phyloP scores from a whole-genome alignment of 2,329 filamentous ascomycete species.

The Fragosphaeria purpurea region DNA sequence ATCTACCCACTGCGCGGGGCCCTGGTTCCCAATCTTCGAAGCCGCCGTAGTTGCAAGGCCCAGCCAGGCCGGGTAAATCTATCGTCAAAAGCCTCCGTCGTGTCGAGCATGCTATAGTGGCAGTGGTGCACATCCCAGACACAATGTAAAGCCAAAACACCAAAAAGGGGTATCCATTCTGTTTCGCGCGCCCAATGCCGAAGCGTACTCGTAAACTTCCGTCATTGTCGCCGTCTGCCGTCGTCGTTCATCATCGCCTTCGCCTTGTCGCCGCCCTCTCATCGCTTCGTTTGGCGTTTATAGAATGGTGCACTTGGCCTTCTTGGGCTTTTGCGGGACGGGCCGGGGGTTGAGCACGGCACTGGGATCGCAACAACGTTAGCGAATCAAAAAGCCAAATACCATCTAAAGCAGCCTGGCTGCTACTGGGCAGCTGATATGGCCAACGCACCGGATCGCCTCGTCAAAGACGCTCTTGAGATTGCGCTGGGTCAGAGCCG shows the following conservation, averaged over 20 bases:
- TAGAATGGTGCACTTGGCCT: constrained; percentile 60
- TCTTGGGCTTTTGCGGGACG: constrained; percentile 47
- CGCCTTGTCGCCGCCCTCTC: background rate
- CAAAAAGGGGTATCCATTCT: constrained; percentile 15
- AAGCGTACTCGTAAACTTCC: background rate
- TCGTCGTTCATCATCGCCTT: background rate
- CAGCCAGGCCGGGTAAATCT: no score
- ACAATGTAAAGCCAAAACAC: constrained; percentile 9
- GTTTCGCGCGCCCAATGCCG: constrained; percentile 5
- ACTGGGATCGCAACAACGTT: constrained; percentile 29
- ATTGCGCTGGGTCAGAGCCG: constrained; percentile 90
- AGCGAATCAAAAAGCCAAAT: constrained; percentile 12
- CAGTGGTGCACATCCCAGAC: background rate
- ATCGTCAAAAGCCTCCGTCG: no score
- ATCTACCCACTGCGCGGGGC: no score
- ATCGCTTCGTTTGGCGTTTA: constrained; percentile 27
- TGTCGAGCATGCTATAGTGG: no score
- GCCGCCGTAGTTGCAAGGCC: no score
- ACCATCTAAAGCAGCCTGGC: no score
- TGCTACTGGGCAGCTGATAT: no score
- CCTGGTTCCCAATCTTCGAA: no score
- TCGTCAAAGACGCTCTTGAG: constrained; percentile 98
- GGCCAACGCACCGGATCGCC: constrained; percentile 69
- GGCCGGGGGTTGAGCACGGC: constrained; percentile 63
- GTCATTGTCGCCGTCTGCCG: background rate